Conservation (phyloP, 2,329 filamentous ascomycete genomes). For the Ophiostoma ulmi region DNA sequence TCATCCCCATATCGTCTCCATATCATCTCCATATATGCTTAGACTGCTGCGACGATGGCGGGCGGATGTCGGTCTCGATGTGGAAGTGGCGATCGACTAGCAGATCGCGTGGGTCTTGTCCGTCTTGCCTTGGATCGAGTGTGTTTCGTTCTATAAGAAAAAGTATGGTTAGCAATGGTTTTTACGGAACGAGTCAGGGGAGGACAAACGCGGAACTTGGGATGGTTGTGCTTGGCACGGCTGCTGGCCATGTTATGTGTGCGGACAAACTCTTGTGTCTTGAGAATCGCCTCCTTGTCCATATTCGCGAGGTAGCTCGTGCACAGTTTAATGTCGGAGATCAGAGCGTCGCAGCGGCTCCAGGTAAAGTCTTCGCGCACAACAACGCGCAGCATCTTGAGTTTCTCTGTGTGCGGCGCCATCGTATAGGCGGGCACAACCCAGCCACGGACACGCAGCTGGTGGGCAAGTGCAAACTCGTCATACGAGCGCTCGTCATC, state of each 20-base stretch:
- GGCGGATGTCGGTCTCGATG: background rate
- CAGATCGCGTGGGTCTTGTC: conserved; percentile 89
- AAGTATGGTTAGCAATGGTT: conserved; percentile 15
- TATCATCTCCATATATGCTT: background rate
- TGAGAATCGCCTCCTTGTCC: conserved; percentile 65
- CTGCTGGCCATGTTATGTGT: conserved; percentile 50
- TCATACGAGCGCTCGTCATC: conserved; percentile 54
- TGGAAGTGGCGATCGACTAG: conserved; percentile 39
- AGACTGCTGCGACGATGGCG: background rate
- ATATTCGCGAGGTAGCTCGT: conserved; percentile 65
- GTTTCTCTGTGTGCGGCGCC: conserved; percentile 75
- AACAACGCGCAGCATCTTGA: conserved; percentile 90
- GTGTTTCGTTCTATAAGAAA: conserved; percentile 60
- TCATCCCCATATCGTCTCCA: background rate
- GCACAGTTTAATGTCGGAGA: conserved; percentile 74
- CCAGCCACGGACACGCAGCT: conserved; percentile 82
- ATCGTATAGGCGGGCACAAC: conserved; percentile 95
- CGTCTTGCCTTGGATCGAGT: conserved; percentile 82
- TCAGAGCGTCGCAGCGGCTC: conserved; percentile 70
- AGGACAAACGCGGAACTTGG: conserved; percentile 45
- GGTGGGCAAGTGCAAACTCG: conserved; percentile 76
- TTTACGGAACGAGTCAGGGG: background rate
- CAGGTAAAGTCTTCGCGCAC: conserved; percentile 89
- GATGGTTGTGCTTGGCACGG: conserved; percentile 49
- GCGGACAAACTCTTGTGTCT: conserved; percentile 61